phyloP scores from a whole-genome alignment of 2,329 filamentous ascomycete genomes.

The Ophiocordyceps camponoti-leonardi region DNA sequence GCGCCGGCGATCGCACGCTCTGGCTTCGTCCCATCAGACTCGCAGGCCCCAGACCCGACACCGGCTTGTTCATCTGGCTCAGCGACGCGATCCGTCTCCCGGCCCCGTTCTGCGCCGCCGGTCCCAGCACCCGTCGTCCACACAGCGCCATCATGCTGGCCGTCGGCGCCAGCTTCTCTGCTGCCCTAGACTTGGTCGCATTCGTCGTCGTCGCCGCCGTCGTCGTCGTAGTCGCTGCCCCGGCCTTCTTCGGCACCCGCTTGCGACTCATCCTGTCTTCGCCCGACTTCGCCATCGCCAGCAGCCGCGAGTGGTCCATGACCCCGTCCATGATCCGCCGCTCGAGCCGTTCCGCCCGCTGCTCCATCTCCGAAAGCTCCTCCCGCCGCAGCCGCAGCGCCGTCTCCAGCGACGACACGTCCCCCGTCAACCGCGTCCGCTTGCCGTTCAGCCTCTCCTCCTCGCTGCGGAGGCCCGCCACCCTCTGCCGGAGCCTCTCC shows the following conservation, averaged over 20 bases:
- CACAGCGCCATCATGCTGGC: slow-evolving; percentile 30
- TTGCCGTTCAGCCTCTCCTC: slow-evolving; percentile 61
- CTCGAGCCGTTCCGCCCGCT: slow-evolving; percentile 74
- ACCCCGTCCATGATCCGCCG: slow-evolving; percentile 87
- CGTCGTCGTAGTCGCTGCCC: slow-evolving; percentile 8
- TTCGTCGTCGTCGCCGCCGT: slow-evolving; percentile 13
- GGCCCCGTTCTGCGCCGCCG: slow-evolving; percentile 32
- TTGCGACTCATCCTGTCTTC: slow-evolving; percentile 45
- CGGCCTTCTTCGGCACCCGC: slow-evolving; percentile 26
- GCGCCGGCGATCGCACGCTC: slow-evolving; percentile 49
- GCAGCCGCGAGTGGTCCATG: slow-evolving; percentile 83
- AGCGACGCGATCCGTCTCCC: slow-evolving; percentile 75
- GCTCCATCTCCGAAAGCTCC: slow-evolving; percentile 81
- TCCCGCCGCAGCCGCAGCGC: slow-evolving; percentile 78
- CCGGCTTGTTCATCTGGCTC: slow-evolving; percentile 65
- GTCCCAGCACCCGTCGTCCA: slow-evolving; percentile 29
- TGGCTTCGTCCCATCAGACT: slow-evolving; percentile 50
- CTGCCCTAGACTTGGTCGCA: slow-evolving; percentile 10
- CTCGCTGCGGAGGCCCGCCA: slow-evolving; percentile 45
- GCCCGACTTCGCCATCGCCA: slow-evolving; percentile 56
- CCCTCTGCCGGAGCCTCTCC: slow-evolving; percentile 31
- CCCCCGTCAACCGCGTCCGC: slow-evolving; percentile 64
- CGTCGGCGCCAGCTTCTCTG: too few species aligned
- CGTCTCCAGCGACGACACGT: slow-evolving; percentile 82
- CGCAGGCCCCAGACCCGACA: slow-evolving; percentile 27